phyloP scores from a whole-genome alignment of 257 asterid genomes.

The Schizonepeta tenuifolia region DNA sequence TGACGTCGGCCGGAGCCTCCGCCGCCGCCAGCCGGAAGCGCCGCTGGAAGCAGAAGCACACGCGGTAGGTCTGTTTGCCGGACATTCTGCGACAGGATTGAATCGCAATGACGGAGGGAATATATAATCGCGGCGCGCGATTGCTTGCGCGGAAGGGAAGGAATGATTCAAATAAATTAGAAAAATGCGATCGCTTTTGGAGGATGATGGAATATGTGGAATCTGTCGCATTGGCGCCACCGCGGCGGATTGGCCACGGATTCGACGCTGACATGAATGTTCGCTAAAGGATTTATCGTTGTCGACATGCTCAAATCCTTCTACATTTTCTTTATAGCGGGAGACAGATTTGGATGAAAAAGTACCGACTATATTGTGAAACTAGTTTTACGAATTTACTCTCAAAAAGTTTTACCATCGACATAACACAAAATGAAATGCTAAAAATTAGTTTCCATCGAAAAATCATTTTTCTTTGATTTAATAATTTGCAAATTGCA shows the following conservation, averaged over 20 bases:
- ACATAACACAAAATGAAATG: too few relatives aligned
- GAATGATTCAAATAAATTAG: not conserved
- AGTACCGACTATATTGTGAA: too few relatives aligned
- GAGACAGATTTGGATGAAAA: not conserved
- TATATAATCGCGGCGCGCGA: not conserved
- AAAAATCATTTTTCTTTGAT: too few relatives aligned
- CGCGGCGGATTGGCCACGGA: constrained; percentile 30
- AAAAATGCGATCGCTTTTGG: not conserved
- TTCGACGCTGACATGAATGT: not conserved
- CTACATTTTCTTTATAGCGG: not conserved
- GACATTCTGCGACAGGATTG: constrained; percentile 18
- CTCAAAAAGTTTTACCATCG: too few relatives aligned
- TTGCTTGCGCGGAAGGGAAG: not conserved
- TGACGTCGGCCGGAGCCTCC: constrained; percentile 56
- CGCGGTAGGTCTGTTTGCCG: constrained; percentile 44
- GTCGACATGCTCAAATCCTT: not conserved
- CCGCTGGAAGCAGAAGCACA: constrained; percentile 59
- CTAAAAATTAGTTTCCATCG: too few relatives aligned
- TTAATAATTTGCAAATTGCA: too few relatives aligned
- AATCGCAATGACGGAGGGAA: not conserved
- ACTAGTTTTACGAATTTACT: too few relatives aligned
- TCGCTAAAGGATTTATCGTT: not conserved
- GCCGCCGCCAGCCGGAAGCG: constrained; percentile 50
- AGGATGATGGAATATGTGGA: not conserved
- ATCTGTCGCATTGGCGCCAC: constrained; percentile 6